These are phyloP conservation scores for Hypoxylon cercidicola DNA, from an alignment of 495 filamentous ascomycete genomes.

Conservation along the genomic window DNA sequence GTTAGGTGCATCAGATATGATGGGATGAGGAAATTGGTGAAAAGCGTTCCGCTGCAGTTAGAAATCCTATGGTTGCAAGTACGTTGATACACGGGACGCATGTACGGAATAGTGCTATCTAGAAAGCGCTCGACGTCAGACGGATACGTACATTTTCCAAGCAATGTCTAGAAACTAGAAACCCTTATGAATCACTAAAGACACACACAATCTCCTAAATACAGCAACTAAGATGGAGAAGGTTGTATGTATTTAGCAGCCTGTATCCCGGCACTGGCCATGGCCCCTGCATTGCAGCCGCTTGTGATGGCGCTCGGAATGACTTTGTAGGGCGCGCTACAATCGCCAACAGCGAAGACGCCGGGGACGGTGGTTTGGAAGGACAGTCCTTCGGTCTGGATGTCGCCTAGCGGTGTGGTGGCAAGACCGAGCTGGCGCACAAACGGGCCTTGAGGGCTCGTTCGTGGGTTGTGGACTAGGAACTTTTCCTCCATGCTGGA, in stretches of 20 bases:
- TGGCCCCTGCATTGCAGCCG: slow-evolving; percentile 18
- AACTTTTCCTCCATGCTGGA: slow-evolving; percentile 5
- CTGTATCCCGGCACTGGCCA: slow-evolving; percentile 8
- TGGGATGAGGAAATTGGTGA: too few species aligned
- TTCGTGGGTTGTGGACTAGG: slow-evolving; percentile 21
- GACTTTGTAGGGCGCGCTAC: slow-evolving; percentile 11
- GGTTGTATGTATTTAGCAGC: slow-evolving; percentile 10
- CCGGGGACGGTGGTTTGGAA: slow-evolving; percentile 33
- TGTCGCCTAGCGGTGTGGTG: slow-evolving; percentile 18
- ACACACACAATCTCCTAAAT: too few species aligned
- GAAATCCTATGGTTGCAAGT: too few species aligned
- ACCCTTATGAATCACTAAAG: too few species aligned
- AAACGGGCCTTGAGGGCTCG: slow-evolving; percentile 22
- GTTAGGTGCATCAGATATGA: too few species aligned
- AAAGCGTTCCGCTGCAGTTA: too few species aligned
- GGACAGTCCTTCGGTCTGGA: slow-evolving; percentile 22
- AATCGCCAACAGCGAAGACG: slow-evolving; percentile 44
- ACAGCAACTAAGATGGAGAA: too few species aligned
- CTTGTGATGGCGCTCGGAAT: slow-evolving; percentile 7
- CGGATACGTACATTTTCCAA: too few species aligned
- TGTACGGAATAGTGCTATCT: too few species aligned
- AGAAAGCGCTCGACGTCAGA: too few species aligned
- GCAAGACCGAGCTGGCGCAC: slow-evolving; percentile 32
- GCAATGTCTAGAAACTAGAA: too few species aligned
- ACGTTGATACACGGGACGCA: too few species aligned